phyloP scores from a whole-genome alignment of 1,284 basidiomycete genomes.

The Puccinia horiana region DNA sequence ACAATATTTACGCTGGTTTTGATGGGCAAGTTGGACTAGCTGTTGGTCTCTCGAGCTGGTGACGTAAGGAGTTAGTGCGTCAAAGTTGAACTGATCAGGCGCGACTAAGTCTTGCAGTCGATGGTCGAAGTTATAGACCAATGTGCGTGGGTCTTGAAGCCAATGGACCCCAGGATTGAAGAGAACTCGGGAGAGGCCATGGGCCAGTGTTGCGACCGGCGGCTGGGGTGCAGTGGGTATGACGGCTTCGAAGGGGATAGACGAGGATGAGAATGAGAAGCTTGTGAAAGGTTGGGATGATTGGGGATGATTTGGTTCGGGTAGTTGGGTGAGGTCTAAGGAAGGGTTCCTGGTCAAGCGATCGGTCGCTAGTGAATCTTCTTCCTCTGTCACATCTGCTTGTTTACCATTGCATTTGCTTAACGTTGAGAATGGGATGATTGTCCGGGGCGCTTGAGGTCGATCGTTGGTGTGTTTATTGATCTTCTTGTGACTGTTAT shows the following conservation, averaged over 20 bases:
- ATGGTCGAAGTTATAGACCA: constrained; percentile 81
- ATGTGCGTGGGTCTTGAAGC: constrained; percentile 80
- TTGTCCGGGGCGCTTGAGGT: background rate
- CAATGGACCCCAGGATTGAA: constrained; percentile 92
- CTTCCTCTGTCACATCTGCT: background rate
- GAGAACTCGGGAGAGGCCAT: constrained; percentile 77
- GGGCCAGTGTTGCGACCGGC: constrained; percentile 71
- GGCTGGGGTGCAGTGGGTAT: constrained; percentile 54
- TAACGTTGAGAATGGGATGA: constrained; percentile 10
- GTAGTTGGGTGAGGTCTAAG: constrained; percentile 32
- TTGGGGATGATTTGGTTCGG: constrained; percentile 21
- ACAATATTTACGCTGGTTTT: constrained; percentile 68
- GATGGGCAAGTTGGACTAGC: constrained; percentile 68
- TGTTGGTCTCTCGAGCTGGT: constrained; percentile 78
- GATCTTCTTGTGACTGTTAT: background rate
- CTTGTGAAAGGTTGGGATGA: background rate
- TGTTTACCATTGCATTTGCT: background rate
- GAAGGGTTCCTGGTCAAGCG: constrained; percentile 20
- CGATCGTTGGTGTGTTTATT: background rate
- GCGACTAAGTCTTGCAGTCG: constrained; percentile 72
- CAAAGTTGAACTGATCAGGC: constrained; percentile 86
- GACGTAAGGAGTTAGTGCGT: constrained; percentile 74
- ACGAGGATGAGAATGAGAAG: constrained; percentile 42
- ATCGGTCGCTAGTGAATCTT: constrained; percentile 30
- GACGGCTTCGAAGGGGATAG: constrained; percentile 46